Percentiles rank a stretch among this genome's conserved stretches.
Evolutionary conservation across 2,329 filamentous ascomycete genomes (phyloP).

Genomic region (Fusarium sp.): DNA sequence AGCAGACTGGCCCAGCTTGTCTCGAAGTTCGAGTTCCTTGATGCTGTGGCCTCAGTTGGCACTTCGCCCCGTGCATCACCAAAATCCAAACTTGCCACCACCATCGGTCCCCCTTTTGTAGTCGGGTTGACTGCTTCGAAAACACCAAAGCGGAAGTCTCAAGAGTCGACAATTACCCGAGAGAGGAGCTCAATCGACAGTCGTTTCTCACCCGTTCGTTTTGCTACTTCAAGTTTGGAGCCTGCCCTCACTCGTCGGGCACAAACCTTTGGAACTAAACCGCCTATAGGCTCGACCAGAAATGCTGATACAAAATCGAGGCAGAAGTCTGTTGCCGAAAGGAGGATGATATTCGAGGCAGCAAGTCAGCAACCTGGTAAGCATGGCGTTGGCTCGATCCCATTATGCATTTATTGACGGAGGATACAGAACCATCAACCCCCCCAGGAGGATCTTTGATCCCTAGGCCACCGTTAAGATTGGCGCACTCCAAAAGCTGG

Average conservation of each 20-base stretch:
- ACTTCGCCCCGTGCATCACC: background rate
- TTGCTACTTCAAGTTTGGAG: background rate
- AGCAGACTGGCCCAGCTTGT: slow-evolving; percentile 49
- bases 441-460: background rate
- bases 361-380: slow-evolving; percentile 9
- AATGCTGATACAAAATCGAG: slow-evolving; percentile 7
- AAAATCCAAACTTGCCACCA: background rate
- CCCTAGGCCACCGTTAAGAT: background rate
- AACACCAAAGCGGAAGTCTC: background rate
- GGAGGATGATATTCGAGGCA: slow-evolving; percentile 40
- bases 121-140: background rate
- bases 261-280: slow-evolving; percentile 23
- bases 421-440: background rate
- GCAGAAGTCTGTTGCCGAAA: slow-evolving; percentile 44
- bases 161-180: background rate
- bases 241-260: slow-evolving; percentile 16
- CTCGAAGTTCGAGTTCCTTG: slow-evolving; percentile 52
- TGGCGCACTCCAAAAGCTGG: slow-evolving; percentile 33
- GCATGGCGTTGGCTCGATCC: background rate
- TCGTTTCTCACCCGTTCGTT: slow-evolving; percentile 11
- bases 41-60: slow-evolving; percentile 27
- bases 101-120: background rate
- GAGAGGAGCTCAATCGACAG: slow-evolving; percentile 13
- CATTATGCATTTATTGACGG: background rate
- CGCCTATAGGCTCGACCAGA: slow-evolving; percentile 1